These are phyloP conservation scores for Phytophthora cryptogea DNA, from an alignment of 352 stramenopile species.

Conservation along the genomic window DNA sequence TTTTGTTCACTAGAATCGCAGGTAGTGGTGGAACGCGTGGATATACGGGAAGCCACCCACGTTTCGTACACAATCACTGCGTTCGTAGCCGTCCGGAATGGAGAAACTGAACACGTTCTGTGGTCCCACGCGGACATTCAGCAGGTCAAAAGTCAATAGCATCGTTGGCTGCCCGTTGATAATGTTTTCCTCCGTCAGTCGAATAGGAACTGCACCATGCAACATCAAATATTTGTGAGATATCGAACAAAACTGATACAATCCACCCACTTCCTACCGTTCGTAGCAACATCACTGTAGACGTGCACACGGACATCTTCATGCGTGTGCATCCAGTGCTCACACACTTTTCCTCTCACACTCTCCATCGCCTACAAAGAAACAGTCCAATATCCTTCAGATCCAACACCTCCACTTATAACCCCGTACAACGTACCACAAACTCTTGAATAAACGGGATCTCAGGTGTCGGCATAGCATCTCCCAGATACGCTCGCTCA, in stretches of 20 bases:
- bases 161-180: conserved; percentile 49
- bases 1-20: conserved; percentile 50
- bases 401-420: not conserved
- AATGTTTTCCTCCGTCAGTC: conserved; percentile 65
- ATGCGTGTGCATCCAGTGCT: conserved; percentile 68
- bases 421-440: conserved; percentile 32
- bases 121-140: conserved; percentile 52
- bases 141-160: conserved; percentile 68
- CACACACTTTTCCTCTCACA: conserved; percentile 57
- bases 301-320: conserved; percentile 59
- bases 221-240: conserved; percentile 5
- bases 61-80: conserved; percentile 59
- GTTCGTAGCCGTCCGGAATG: conserved; percentile 64
- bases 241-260: not conserved
- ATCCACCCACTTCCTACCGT: conserved; percentile 29
- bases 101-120: conserved; percentile 52
- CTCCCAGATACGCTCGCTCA: conserved; percentile 69
- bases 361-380: conserved; percentile 53
- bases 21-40: conserved; percentile 77
- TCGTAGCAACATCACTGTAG: conserved; percentile 51
- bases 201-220: conserved; percentile 54
- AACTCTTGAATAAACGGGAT: conserved; percentile 60
- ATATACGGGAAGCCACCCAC: conserved; percentile 79
- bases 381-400: not conserved
- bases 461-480: conserved; percentile 57